Percentiles rank a stretch among this genome's conserved stretches.
Evolutionary conservation across 1,139 yeast species (phyloP).

Genomic region (Taphrina sp.): DNA sequence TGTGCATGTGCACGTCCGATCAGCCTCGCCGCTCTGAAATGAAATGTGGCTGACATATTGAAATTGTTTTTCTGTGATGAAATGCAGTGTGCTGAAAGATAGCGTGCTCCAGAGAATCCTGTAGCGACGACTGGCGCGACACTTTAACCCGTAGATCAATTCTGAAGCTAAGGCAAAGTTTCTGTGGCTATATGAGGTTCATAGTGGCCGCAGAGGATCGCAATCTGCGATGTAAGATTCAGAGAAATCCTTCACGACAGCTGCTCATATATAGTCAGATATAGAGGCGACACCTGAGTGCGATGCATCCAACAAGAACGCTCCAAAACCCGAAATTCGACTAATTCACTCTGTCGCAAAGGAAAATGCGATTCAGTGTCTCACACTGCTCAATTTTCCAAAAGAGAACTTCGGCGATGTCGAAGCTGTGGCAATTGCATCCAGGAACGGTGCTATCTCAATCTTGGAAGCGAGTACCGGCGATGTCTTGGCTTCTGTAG

Average conservation of each 20-base stretch:
- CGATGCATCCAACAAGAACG: slow-evolving; percentile 42
- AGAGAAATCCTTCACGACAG: no score
- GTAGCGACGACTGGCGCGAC: no score
- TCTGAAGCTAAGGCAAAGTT: no score
- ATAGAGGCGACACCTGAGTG: slow-evolving; percentile 2
- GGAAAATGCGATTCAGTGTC: slow-evolving; percentile 41
- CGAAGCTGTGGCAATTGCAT: slow-evolving; percentile 3
- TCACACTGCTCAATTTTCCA: slow-evolving; percentile 38
- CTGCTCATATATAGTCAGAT: not conserved
- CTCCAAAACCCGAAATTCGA: slow-evolving; percentile 41
- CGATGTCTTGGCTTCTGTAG: slow-evolving; percentile 39
- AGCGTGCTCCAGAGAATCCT: no score
- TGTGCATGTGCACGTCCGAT: no score
- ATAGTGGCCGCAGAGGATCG: slow-evolving; percentile 7
- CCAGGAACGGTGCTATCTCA: slow-evolving; percentile 34
- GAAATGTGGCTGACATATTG: no score
- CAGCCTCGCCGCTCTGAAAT: no score
- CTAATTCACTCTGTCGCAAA: slow-evolving; percentile 41
- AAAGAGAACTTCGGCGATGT: not conserved
- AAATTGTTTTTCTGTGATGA: no score
- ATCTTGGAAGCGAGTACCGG: slow-evolving; percentile 40
- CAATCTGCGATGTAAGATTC: not conserved
- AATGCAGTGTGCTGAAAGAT: no score
- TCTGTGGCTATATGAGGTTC: not conserved
- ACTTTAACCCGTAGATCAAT: no score